phyloP scores from a whole-genome alignment of 2,329 filamentous ascomycete genomes.

The Fusarium phyllophilum region DNA sequence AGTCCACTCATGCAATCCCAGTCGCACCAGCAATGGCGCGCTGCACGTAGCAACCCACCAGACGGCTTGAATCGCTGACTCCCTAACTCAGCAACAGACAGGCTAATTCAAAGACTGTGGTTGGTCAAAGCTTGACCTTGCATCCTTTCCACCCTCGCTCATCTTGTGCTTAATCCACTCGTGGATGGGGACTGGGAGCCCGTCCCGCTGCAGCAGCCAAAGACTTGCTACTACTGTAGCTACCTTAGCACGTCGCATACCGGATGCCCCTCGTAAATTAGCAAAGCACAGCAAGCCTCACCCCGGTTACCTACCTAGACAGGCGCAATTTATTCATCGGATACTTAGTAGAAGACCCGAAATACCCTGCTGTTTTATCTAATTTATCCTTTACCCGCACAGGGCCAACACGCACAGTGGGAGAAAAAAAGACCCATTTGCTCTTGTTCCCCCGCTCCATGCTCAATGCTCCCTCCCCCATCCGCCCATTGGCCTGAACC shows the following conservation, averaged over 20 bases:
- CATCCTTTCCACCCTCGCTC: conserved; percentile 35
- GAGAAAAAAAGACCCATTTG: conserved; percentile 20
- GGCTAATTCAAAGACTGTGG: conserved; percentile 32
- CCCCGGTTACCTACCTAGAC: conserved; percentile 7
- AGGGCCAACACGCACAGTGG: conserved; percentile 11
- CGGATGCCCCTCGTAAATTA: conserved; percentile 13
- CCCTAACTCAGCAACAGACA: conserved; percentile 46
- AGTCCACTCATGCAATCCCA: conserved; percentile 37
- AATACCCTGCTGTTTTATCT: conserved; percentile 10
- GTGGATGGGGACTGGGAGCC: conserved; percentile 31
- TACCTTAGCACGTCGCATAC: conserved; percentile 23
- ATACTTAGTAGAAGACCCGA: neutral
- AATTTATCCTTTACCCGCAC: conserved; percentile 20
- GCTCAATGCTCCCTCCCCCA: conserved; percentile 36
- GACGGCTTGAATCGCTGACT: conserved; percentile 40
- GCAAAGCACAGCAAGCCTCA: conserved; percentile 12
- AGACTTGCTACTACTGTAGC: conserved; percentile 20
- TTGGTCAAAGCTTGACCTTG: conserved; percentile 37
- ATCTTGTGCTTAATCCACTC: conserved; percentile 40
- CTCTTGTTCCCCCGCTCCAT: conserved; percentile 34
- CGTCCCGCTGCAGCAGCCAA: conserved; percentile 29
- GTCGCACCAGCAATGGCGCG: conserved; percentile 40
- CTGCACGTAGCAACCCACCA: conserved; percentile 37
- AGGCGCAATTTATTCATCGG: neutral
- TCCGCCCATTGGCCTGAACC: conserved; percentile 29